phyloP scores from a whole-genome alignment of 495 filamentous ascomycete genomes.

The Trichoderma erinaceum region DNA sequence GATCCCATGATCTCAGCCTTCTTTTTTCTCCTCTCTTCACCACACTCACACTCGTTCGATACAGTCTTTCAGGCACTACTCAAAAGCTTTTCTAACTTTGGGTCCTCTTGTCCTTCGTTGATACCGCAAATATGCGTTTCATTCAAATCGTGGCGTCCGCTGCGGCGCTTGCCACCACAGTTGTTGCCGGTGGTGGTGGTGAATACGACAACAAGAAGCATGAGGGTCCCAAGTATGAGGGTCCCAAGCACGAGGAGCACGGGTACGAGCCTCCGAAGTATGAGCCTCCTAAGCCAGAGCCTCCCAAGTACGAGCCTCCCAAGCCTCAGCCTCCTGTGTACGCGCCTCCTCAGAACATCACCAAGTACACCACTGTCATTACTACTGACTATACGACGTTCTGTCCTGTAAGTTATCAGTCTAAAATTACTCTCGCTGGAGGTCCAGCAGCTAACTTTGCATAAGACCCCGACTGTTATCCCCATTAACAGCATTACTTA shows the following conservation, averaged over 20 bases:
- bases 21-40: background rate
- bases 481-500: slow-evolving; percentile 27
- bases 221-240: background rate
- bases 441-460: slow-evolving; percentile 14
- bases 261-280: background rate
- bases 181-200: background rate
- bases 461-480: slow-evolving; percentile 25
- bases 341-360: background rate
- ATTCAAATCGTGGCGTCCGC: slow-evolving; percentile 30
- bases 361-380: slow-evolving; percentile 27
- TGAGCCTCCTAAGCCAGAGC: too few relatives aligned
- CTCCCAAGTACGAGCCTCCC: background rate
- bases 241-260: too few relatives aligned
- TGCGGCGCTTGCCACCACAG: slow-evolving; percentile 30
- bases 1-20: background rate
- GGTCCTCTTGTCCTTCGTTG: slow-evolving; percentile 22
- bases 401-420: slow-evolving; percentile 29
- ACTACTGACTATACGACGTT: slow-evolving; percentile 32
- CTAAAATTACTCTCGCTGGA: background rate
- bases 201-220: background rate
- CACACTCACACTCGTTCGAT: slow-evolving; percentile 3
- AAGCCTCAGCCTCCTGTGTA: background rate
- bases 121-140: slow-evolving; percentile 32
- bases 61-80: slow-evolving; percentile 1
- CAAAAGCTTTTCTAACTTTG: slow-evolving; percentile 8